Percentiles rank a stretch among this genome's conserved stretches.
These are phyloP conservation scores for Cystobasidium slooffiae DNA, from an alignment of 1,284 basidiomycete species.

Conservation along the genomic window DNA sequence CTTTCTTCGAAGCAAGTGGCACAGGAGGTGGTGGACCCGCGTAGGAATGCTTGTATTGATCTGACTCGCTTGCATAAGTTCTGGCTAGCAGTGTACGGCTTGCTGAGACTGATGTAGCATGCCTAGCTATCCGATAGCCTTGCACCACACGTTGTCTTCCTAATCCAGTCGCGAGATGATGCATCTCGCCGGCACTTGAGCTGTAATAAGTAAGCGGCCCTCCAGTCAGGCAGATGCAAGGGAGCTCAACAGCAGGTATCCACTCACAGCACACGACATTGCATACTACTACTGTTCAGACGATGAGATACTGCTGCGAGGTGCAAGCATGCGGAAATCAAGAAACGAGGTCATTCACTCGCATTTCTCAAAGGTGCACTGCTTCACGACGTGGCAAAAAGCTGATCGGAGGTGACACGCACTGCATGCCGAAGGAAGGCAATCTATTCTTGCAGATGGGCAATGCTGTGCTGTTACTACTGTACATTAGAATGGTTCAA, in stretches of 20 bases:
- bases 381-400: not conserved
- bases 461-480: not conserved
- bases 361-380: not conserved
- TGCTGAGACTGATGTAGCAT: not conserved
- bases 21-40: conserved; percentile 29
- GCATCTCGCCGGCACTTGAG: not conserved
- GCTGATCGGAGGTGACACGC: conserved; percentile 7
- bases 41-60: conserved; percentile 33
- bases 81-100: not conserved
- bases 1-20: not conserved
- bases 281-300: not conserved
- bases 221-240: not conserved
- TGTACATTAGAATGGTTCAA: not conserved
- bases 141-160: conserved; percentile 16
- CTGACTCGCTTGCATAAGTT: conserved; percentile 15
- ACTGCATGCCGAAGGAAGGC: not conserved
- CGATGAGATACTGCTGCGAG: not conserved
- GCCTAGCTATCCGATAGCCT: not conserved
- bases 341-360: not conserved
- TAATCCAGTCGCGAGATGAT: conserved; percentile 9
- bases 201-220: not conserved
- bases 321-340: not conserved
- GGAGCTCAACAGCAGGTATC: not conserved
- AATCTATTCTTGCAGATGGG: not conserved
- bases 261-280: conserved; percentile 22